Conservation (phyloP, 805 yeast genomes). For the Candida pini region DNA sequence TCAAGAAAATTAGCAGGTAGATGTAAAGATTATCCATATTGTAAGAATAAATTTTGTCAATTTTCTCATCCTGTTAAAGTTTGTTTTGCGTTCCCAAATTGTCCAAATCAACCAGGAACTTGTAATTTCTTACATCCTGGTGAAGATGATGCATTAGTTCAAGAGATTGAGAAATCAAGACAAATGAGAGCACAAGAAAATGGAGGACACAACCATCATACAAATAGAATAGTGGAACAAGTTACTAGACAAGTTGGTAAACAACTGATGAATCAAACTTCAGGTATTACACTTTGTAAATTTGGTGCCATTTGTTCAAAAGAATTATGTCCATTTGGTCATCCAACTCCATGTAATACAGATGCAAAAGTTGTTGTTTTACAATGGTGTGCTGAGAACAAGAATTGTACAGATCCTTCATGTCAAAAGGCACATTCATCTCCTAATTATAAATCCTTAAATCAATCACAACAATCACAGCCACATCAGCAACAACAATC, state of each 20-base stretch:
- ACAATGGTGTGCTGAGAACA: constrained; percentile 75
- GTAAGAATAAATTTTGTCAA: constrained; percentile 59
- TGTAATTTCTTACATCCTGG: constrained; percentile 81
- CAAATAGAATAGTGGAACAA: constrained; percentile 25
- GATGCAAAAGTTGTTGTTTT: constrained; percentile 61
- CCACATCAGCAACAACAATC: constrained; percentile 4
- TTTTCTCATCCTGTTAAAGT: constrained; percentile 75
- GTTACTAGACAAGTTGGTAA: constrained; percentile 30
- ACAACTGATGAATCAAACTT: constrained; percentile 21
- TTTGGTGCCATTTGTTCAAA: constrained; percentile 72
- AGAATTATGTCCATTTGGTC: constrained; percentile 81
- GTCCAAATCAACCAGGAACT: constrained; percentile 75
- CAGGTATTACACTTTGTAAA: constrained; percentile 62
- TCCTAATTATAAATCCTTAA: constrained; percentile 39
- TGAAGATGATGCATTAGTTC: constrained; percentile 71
- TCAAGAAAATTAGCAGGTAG: constrained; percentile 54
- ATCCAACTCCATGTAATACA: constrained; percentile 82
- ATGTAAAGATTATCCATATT: constrained; percentile 67
- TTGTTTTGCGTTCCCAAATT: constrained; percentile 71
- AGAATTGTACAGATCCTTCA: constrained; percentile 50
- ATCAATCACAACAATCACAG: constrained; percentile 18
- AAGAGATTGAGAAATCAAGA: constrained; percentile 59
- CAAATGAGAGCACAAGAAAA: constrained; percentile 16
- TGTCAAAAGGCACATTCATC: constrained; percentile 85
- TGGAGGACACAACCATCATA: constrained; percentile 32